phyloP scores from a whole-genome alignment of 257 asterid genomes.

The Misopates orontium region DNA sequence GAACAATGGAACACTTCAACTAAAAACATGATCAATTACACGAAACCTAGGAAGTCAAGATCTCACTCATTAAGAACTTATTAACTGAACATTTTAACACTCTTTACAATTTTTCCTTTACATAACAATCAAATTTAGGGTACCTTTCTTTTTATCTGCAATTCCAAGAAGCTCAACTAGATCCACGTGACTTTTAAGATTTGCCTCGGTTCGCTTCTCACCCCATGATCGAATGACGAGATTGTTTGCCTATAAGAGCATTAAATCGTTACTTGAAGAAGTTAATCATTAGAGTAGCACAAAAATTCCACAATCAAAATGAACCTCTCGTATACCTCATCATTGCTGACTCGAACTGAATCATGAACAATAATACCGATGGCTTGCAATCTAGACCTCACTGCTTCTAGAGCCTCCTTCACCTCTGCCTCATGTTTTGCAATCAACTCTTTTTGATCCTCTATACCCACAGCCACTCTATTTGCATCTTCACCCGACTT shows the following conservation, averaged over 20 bases:
- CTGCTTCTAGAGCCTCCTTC: conserved; percentile 65
- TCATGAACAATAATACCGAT: conserved; percentile 96
- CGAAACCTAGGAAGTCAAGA: too few species aligned
- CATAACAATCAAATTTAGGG: neutral
- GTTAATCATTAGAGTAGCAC: neutral
- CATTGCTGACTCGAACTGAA: conserved; percentile 74
- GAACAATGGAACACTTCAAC: too few species aligned
- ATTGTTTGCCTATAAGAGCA: conserved; percentile 62
- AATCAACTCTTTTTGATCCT: conserved; percentile 57
- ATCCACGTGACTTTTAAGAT: conserved; percentile 94
- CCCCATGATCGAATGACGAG: conserved; percentile 77
- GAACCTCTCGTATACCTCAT: conserved; percentile 55
- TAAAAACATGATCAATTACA: neutral
- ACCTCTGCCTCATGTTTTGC: conserved; percentile 70
- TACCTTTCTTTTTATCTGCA: conserved; percentile 76
- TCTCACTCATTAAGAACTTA: neutral
- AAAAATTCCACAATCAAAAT: conserved; percentile 1
- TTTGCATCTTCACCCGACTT: conserved; percentile 69
- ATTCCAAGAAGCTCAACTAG: conserved; percentile 97
- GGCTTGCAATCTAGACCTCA: conserved; percentile 52
- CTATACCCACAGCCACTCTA: conserved; percentile 47
- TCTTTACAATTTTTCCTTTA: conserved; percentile 8
- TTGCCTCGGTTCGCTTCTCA: conserved; percentile 63
- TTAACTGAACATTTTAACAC: neutral
- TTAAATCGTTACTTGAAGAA: conserved; percentile 7